Evolutionary conservation across 2,329 filamentous ascomycete species (phyloP).

Genomic region (Trichoderma sp.): DNA sequence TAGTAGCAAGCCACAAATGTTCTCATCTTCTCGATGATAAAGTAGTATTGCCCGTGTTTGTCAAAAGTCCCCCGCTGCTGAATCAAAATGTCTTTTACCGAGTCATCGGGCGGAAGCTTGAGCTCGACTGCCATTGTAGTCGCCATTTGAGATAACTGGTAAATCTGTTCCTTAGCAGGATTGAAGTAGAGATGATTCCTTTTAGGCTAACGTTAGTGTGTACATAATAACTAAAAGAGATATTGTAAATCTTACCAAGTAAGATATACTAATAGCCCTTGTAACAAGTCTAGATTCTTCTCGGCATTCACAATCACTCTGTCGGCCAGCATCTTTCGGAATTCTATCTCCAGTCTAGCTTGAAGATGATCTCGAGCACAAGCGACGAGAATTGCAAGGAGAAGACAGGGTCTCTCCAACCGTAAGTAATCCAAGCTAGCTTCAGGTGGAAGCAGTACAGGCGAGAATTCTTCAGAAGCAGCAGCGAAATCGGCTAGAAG

Average conservation of each 20-base stretch:
- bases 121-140: not conserved
- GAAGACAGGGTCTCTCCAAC: not conserved
- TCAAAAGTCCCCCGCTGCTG: not conserved
- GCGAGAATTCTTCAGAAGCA: not conserved
- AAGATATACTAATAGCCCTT: not conserved
- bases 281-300: not conserved
- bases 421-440: not conserved
- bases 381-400: not conserved
- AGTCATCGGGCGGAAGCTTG: not conserved
- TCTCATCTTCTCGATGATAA: not conserved
- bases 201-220: not conserved
- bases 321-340: not conserved
- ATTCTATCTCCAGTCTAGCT: not conserved
- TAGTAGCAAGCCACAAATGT: not conserved
- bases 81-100: not conserved
- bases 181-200: slow-evolving; percentile 3
- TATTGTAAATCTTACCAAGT: not conserved
- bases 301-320: not conserved
- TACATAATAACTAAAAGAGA: not conserved
- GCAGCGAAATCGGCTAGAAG: not conserved
- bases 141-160: not conserved
- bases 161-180: not conserved
- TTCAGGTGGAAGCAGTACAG: not conserved
- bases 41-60: not conserved
- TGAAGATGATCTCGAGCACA: not conserved